phyloP scores from a whole-genome alignment of 768 basidiomycete species.

The Pleurotus tuber-regium region DNA sequence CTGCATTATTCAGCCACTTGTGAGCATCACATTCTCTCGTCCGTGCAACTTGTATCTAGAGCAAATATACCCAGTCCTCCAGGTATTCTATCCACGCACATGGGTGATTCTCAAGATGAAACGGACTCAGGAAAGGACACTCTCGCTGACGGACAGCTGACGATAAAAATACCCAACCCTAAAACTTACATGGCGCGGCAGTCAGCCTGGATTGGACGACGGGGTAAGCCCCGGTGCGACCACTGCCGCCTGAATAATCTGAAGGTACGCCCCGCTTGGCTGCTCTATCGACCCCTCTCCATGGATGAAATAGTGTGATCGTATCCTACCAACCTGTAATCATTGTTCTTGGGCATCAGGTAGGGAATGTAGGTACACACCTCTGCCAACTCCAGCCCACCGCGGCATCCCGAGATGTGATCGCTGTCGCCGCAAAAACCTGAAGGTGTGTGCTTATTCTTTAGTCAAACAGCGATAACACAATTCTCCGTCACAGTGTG shows the following conservation, averaged over 20 bases:
- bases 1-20: background rate
- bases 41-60: background rate
- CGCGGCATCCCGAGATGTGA: conserved; percentile 74
- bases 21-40: background rate
- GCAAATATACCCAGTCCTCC: background rate
- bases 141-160: conserved; percentile 52
- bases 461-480: no score
- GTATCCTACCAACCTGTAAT: conserved; percentile 68
- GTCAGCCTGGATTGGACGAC: conserved; percentile 72
- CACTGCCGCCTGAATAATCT: conserved; percentile 70
- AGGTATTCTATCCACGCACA: conserved; percentile 5
- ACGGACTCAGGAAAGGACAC: conserved; percentile 35
- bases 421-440: conserved; percentile 62
- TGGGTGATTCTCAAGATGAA: conserved; percentile 28
- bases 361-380: conserved; percentile 71
- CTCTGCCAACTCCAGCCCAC: conserved; percentile 72
- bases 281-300: conserved; percentile 5
- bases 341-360: conserved; percentile 65
- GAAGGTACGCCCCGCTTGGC: conserved; percentile 48
- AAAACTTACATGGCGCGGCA: conserved; percentile 66
- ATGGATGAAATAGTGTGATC: conserved; percentile 52
- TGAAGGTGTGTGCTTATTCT: conserved; percentile 45
- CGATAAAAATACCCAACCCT: conserved; percentile 65
- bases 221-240: conserved; percentile 75
- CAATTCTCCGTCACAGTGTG: conserved; percentile 48